Percentiles rank a stretch among this genome's conserved stretches.
These are phyloP conservation scores for Rhynchospora breviuscula DNA, from an alignment of 176 grass and related monocot species.

Conservation along the genomic window DNA sequence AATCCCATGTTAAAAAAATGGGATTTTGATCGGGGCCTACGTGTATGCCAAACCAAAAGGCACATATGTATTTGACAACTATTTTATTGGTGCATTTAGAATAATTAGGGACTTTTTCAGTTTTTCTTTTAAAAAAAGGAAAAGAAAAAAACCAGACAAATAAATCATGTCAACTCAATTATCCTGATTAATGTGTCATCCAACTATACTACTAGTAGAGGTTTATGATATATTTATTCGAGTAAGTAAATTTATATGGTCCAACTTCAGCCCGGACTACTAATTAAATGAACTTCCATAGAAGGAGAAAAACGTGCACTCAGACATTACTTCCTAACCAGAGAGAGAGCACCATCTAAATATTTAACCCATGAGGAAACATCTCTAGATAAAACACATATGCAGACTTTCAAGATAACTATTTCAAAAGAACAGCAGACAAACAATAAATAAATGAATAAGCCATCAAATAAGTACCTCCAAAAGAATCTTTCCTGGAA, in stretches of 20 bases:
- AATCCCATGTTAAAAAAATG: too few relatives aligned
- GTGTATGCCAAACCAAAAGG: neutral
- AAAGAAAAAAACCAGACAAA: neutral
- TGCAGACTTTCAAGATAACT: constrained; percentile 11
- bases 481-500: constrained; percentile 36
- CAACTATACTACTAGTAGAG: neutral
- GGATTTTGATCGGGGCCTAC: too few relatives aligned
- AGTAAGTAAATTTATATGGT: constrained; percentile 2
- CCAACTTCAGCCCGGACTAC: neutral
- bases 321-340: neutral
- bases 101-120: neutral
- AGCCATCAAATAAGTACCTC: constrained; percentile 33
- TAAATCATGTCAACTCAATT: neutral
- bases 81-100: neutral
- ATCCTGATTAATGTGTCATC: constrained; percentile 7
- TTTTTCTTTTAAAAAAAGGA: neutral
- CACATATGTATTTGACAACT: neutral
- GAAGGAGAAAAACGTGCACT: neutral
- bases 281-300: neutral
- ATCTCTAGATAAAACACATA: neutral
- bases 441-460: constrained; percentile 10
- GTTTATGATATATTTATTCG: neutral
- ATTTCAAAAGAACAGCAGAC: neutral
- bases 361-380: neutral
- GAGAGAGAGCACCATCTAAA: neutral